Base-by-base conservation (phyloP, 441 rosid genomes). In the Arabidopsis hybrid region DNA sequence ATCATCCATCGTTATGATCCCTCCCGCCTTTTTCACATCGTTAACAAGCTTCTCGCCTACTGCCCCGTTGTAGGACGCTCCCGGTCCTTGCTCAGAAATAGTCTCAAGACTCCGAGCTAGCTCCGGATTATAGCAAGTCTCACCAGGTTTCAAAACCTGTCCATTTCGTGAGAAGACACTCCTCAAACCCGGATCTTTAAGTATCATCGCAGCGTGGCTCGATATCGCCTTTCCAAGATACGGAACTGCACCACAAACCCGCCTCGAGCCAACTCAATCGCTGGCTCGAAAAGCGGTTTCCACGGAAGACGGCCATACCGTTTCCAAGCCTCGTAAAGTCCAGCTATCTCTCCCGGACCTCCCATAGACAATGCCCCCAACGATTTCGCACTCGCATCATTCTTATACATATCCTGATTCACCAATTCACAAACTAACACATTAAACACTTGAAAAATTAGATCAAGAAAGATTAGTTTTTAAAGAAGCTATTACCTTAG, bases 341-440 rank as follows among this genome's bases (percentile, higher is more conserved):
- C 99, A 2, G 97, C 97, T 52, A 94, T 82, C 87, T 94, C 99
- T 29, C 99, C 97, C 0, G 99, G 99, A 72, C 92, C 97, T 77
- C 92, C 99, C 78, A 87, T 81, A 0, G 99, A 88, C 47, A 94
- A 76, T 16, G 95, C 85, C 12, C 99, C 97, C 0, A 12, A 0
- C 12, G 73, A 89, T 69, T 90, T 94, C 18, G 88, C 79, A 5
- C 11, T 38, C 3, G 71, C 72, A 78, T 88, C 76, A 43, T 83
- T 79, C 67, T 76, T 84, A 14, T 88, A 94, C 99, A 94, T 91
- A 67, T 91, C 84, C 99, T 94, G 83, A 67, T 53, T 10, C 26
- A 40, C 10, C 58, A 49, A 13, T 18, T 16, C 60, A 49, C 35
- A 62, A 62, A n/a, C 31, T 1, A 60, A 50, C 55, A 31, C 56